Evolutionary conservation across 176 grass and related monocot species (phyloP).

Genomic region (Tillandsia leiboldiana): DNA sequence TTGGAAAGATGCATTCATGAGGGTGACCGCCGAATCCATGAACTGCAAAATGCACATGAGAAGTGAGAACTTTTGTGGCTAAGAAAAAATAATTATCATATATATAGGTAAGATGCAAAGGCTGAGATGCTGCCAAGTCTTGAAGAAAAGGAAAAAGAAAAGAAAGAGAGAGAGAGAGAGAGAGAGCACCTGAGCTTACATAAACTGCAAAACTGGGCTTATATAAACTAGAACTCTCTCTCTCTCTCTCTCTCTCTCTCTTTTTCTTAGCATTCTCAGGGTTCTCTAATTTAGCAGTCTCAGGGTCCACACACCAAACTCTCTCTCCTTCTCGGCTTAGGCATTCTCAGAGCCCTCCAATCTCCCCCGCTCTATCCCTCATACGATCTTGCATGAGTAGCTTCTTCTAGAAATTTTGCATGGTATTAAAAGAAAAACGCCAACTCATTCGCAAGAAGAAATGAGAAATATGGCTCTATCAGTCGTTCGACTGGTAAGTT

Average conservation of each 20-base stretch:
- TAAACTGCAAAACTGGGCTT: neutral
- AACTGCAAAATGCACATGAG: constrained; percentile 15
- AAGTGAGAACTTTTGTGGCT: neutral
- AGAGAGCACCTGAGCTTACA: neutral
- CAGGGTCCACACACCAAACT: too few species aligned
- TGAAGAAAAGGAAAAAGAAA: neutral
- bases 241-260: too few species aligned
- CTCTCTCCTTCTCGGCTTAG: too few species aligned
- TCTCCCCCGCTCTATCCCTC: neutral
- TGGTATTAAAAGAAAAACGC: neutral
- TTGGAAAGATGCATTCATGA: constrained; percentile 27
- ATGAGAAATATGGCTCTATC: too few species aligned
- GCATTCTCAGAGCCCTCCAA: too few species aligned
- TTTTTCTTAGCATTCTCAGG: too few species aligned
- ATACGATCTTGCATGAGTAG: neutral
- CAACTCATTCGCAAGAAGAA: too few species aligned
- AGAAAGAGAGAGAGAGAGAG: neutral
- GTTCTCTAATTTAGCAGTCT: too few species aligned
- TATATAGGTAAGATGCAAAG: neutral
- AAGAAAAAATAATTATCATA: neutral
- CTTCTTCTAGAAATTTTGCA: neutral
- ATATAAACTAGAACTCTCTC: too few species aligned
- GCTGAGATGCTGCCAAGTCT: constrained; percentile 23
- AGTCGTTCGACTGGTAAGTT: too few species aligned
- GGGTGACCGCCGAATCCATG: constrained; percentile 35